Evolutionary conservation across 495 filamentous ascomycete genomes (phyloP).

Genomic region (Jackrogersella multiformis): DNA sequence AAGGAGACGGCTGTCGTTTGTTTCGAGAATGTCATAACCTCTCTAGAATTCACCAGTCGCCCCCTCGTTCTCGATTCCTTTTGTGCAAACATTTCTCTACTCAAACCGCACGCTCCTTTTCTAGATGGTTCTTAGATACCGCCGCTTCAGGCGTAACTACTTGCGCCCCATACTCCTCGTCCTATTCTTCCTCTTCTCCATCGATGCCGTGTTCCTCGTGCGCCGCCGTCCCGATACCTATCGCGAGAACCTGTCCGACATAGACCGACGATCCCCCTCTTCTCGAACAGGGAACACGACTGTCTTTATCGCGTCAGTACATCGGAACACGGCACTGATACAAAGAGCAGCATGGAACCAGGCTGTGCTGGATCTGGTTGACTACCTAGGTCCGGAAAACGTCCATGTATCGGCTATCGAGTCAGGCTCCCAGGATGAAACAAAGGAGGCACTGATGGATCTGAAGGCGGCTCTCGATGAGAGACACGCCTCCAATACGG

Average conservation of each 20-base stretch:
- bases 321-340: slow-evolving; percentile 71
- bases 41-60: neutral
- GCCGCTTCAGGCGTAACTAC: slow-evolving; percentile 47
- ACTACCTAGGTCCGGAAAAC: slow-evolving; percentile 66
- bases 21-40: slow-evolving; percentile 32
- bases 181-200: slow-evolving; percentile 45
- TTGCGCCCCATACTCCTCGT: slow-evolving; percentile 43
- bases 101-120: neutral
- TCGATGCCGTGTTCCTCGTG: slow-evolving; percentile 43
- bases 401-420: slow-evolving; percentile 74
- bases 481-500: slow-evolving; percentile 60
- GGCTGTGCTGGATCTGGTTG: slow-evolving; percentile 63
- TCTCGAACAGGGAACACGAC: slow-evolving; percentile 32
- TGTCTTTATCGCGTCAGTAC: slow-evolving; percentile 72
- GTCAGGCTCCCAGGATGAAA: slow-evolving; percentile 72
- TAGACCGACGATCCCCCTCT: slow-evolving; percentile 27
- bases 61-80: slow-evolving; percentile 12
- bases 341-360: slow-evolving; percentile 68
- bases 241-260: slow-evolving; percentile 24
- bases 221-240: slow-evolving; percentile 43
- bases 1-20: slow-evolving; percentile 19
- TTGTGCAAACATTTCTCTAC: slow-evolving; percentile 4
- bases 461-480: slow-evolving; percentile 64
- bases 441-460: slow-evolving; percentile 67
- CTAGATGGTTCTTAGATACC: slow-evolving; percentile 46